phyloP scores from a whole-genome alignment of 2,329 filamentous ascomycete species.

The Hymenoscyphus salicellus region DNA sequence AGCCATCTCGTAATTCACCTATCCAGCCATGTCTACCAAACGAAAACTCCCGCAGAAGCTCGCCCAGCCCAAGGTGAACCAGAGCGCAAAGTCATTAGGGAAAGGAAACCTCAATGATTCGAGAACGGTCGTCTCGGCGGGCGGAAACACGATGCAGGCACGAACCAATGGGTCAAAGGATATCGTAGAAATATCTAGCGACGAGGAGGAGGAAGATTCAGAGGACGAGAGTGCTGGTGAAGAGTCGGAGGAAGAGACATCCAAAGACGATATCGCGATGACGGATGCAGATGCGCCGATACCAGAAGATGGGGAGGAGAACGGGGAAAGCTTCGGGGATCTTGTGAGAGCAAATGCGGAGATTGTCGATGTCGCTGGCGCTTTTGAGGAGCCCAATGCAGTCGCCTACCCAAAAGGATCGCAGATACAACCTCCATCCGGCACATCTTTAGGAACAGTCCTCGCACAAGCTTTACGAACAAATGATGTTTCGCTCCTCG shows the following conservation, averaged over 20 bases:
- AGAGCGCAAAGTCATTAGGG: constrained; percentile 49
- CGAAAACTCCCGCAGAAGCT: constrained; percentile 58
- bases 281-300: constrained; percentile 38
- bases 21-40: constrained; percentile 51
- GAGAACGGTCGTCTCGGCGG: constrained; percentile 50
- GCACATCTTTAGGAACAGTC: constrained; percentile 85
- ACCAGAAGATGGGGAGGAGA: constrained; percentile 36
- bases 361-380: constrained; percentile 70
- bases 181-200: constrained; percentile 58
- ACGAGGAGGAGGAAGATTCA: constrained; percentile 44
- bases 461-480: constrained; percentile 89
- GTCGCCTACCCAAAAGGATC: constrained; percentile 28
- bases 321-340: constrained; percentile 71
- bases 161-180: constrained; percentile 23
- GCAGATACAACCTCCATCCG: constrained; percentile 50
- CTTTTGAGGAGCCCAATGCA: constrained; percentile 44
- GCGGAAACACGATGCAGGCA: constrained; percentile 25
- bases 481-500: constrained; percentile 84
- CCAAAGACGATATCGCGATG: constrained; percentile 36
- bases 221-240: constrained; percentile 46
- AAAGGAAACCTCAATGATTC: constrained; percentile 57
- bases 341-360: constrained; percentile 68
- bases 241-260: constrained; percentile 40
- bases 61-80: constrained; percentile 53
- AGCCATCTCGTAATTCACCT: neutral